These are phyloP conservation scores for Quercus tomentella DNA, from an alignment of 331 rosid genomes.

Conservation along the genomic window DNA sequence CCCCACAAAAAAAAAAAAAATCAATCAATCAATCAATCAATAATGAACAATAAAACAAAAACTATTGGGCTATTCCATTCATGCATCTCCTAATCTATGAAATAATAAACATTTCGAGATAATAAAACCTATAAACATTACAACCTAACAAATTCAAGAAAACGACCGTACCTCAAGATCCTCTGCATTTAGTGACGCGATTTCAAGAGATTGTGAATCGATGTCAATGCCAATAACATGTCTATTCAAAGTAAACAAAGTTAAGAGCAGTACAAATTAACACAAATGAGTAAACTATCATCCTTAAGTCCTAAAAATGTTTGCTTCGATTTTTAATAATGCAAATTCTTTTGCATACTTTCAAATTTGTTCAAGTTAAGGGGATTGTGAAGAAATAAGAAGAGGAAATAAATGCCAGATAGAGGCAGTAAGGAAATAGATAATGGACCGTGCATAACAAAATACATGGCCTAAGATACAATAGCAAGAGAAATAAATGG, in stretches of 20 bases:
- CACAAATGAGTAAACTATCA: background rate
- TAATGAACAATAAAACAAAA: background rate
- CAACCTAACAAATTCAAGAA: constrained; percentile 14
- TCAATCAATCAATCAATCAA: background rate
- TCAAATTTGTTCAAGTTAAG: constrained; percentile 11
- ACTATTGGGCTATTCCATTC: background rate
- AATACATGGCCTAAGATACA: background rate
- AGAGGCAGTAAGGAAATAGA: background rate
- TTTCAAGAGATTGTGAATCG: constrained; percentile 77
- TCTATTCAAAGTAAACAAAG: constrained; percentile 52
- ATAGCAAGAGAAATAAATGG: background rate
- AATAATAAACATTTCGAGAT: background rate
- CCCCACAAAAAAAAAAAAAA: background rate
- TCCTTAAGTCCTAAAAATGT: background rate
- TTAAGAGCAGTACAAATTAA: constrained; percentile 25
- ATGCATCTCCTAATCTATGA: background rate
- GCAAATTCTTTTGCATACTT: background rate
- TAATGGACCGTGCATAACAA: background rate
- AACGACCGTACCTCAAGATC: constrained; percentile 72
- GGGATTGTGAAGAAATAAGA: background rate
- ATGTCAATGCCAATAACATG: constrained; percentile 79
- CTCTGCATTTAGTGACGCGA: constrained; percentile 74
- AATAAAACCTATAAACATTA: constrained; percentile 8
- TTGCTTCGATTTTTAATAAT: background rate
- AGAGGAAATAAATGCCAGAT: background rate